phyloP scores from a whole-genome alignment of 2,329 filamentous ascomycete genomes.

The Colletotrichum sp. region DNA sequence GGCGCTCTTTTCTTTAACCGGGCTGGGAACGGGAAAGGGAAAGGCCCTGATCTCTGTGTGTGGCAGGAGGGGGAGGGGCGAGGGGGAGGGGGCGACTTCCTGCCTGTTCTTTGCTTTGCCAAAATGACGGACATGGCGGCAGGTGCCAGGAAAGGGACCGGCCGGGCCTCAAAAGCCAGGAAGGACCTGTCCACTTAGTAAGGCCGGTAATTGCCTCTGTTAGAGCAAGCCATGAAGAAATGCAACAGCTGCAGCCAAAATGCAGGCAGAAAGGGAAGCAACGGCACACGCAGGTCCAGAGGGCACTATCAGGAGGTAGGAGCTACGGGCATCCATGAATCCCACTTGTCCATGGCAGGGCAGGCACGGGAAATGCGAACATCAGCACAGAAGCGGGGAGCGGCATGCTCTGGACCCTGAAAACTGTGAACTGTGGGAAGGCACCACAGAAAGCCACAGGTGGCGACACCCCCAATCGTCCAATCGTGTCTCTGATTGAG shows the following conservation, averaged over 20 bases:
- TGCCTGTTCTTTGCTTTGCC: neutral
- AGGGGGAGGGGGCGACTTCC: neutral
- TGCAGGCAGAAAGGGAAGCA: neutral
- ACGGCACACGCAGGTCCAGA: neutral
- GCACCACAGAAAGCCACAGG: neutral
- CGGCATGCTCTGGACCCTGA: constrained; percentile 7
- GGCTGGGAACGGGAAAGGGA: neutral
- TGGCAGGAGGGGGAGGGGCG: neutral
- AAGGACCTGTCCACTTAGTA: neutral
- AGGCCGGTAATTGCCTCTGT: neutral
- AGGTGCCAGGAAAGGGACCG: neutral
- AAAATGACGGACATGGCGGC: neutral
- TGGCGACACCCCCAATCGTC: neutral
- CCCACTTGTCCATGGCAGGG: neutral
- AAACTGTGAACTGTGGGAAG: neutral
- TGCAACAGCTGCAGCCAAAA: neutral
- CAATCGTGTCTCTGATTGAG: neutral
- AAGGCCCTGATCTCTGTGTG: neutral
- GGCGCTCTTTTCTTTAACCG: neutral
- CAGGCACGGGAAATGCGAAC: neutral
- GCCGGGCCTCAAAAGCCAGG: neutral
- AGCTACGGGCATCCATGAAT: neutral
- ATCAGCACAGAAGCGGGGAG: neutral
- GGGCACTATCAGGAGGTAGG: neutral
- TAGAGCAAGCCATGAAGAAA: neutral